Evolutionary conservation across 2,329 filamentous ascomycete species (phyloP).

Genomic region (Exophiala aquamarina): DNA sequence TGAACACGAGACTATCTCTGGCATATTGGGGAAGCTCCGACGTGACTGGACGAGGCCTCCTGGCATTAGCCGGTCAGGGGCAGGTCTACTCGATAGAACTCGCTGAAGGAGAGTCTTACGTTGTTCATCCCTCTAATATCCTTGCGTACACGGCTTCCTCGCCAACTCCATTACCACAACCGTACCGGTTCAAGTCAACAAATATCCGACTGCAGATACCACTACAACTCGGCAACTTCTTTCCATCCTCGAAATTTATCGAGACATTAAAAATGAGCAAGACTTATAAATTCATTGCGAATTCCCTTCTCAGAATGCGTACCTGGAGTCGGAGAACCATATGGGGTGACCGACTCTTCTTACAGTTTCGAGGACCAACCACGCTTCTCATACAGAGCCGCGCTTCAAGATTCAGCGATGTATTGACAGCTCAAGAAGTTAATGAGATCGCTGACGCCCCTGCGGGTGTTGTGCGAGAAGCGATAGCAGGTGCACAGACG

Average conservation of each 20-base stretch:
- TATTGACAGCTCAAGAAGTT: slow-evolving; percentile 73
- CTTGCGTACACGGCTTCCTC: slow-evolving; percentile 75
- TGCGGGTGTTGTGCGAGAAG: slow-evolving; percentile 66
- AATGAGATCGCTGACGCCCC: slow-evolving; percentile 87
- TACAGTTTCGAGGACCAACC: slow-evolving; percentile 83
- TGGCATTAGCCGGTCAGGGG: slow-evolving; percentile 80
- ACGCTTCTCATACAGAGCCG: slow-evolving; percentile 87
- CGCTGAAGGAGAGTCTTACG: slow-evolving; percentile 80
- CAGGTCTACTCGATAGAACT: slow-evolving; percentile 86
- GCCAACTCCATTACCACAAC: slow-evolving; percentile 69
- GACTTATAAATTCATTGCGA: slow-evolving; percentile 69
- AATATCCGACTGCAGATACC: slow-evolving; percentile 77
- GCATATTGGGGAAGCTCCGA: slow-evolving; percentile 91
- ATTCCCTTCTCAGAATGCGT: slow-evolving; percentile 66
- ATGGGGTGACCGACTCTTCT: slow-evolving; percentile 89
- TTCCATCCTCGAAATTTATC: slow-evolving; percentile 73
- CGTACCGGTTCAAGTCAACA: slow-evolving; percentile 83
- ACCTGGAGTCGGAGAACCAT: slow-evolving; percentile 79
- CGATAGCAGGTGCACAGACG: slow-evolving; percentile 39
- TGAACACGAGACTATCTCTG: slow-evolving; percentile 66
- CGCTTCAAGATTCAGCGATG: slow-evolving; percentile 74
- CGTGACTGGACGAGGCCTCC: slow-evolving; percentile 81
- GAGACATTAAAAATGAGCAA: slow-evolving; percentile 68
- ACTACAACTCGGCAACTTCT: slow-evolving; percentile 59
- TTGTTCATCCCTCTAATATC: slow-evolving; percentile 86